These are phyloP conservation scores for Fraxinus angustifolia DNA, from an alignment of 305 asterid genomes.

Conservation along the genomic window DNA sequence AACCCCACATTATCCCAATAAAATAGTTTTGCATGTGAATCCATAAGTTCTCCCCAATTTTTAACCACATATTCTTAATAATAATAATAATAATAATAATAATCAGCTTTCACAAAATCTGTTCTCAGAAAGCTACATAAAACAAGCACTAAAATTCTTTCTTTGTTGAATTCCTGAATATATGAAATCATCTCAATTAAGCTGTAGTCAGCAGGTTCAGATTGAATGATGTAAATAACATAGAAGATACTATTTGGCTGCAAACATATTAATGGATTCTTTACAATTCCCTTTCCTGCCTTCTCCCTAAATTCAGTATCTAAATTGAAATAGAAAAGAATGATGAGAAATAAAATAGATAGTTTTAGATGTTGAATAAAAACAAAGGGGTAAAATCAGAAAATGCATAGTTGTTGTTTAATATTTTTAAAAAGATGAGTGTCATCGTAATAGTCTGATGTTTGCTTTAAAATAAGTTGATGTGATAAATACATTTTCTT, in stretches of 20 bases:
- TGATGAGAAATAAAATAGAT: neutral
- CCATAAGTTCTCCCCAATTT: neutral
- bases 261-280: neutral
- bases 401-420: neutral
- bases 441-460: neutral
- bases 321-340: neutral
- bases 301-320: neutral
- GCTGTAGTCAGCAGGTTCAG: neutral
- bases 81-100: neutral
- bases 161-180: neutral
- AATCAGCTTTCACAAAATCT: neutral
- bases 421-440: neutral
- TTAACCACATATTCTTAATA: neutral
- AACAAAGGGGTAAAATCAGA: neutral
- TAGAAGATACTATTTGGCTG: neutral
- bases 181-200: neutral
- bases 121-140: neutral
- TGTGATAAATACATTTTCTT: neutral
- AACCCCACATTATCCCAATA: neutral
- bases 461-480: neutral
- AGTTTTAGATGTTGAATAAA: neutral
- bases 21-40: neutral
- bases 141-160: neutral
- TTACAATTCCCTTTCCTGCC: neutral
- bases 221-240: neutral